A percentile compares a stretch with the other conserved stretches of the same genome.
Conservation (phyloP, 164 flowering plant genomes). For the Kalanchoe fedtschenkoi region DNA sequence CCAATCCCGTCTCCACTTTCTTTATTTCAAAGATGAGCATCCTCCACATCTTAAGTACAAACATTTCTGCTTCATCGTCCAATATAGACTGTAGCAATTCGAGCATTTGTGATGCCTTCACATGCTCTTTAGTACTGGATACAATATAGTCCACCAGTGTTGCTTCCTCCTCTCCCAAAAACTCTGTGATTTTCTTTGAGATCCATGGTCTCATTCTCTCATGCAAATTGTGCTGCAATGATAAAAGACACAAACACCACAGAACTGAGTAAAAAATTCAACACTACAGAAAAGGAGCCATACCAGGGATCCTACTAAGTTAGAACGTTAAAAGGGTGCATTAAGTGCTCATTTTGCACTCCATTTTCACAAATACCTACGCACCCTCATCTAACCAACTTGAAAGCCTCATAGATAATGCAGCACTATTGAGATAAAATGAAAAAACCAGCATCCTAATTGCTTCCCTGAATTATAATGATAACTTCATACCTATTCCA, state of each 20-base stretch:
- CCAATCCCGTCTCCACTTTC: slow-evolving; percentile 83
- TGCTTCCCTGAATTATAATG: no score
- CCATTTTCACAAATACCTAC: no score
- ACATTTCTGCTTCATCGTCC: slow-evolving; percentile 99
- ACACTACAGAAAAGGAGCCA: no score
- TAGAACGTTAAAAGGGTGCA: no score
- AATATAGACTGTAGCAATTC: slow-evolving; percentile 73
- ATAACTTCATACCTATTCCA: no score
- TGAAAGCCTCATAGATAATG: no score
- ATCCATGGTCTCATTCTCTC: slow-evolving; percentile 99
- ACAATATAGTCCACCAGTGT: slow-evolving; percentile 92
- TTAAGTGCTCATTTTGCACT: no score
- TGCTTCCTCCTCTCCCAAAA: slow-evolving; percentile 84
- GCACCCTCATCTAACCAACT: no score
- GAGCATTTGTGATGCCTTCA: slow-evolving; percentile 76
- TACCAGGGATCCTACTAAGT: no score
- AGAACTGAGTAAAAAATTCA: no score
- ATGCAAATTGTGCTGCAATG: slow-evolving; percentile 58
- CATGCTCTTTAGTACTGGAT: slow-evolving; percentile 76
- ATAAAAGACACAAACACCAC: background rate
- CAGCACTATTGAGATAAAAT: no score
- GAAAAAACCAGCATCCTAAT: no score
- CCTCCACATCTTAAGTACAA: slow-evolving; percentile 99
- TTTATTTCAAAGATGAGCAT: slow-evolving; percentile 98
- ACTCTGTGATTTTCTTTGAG: slow-evolving; percentile 92